phyloP scores from a whole-genome alignment of 108 stramenopile species.

The Fragilaria crotonensis region DNA sequence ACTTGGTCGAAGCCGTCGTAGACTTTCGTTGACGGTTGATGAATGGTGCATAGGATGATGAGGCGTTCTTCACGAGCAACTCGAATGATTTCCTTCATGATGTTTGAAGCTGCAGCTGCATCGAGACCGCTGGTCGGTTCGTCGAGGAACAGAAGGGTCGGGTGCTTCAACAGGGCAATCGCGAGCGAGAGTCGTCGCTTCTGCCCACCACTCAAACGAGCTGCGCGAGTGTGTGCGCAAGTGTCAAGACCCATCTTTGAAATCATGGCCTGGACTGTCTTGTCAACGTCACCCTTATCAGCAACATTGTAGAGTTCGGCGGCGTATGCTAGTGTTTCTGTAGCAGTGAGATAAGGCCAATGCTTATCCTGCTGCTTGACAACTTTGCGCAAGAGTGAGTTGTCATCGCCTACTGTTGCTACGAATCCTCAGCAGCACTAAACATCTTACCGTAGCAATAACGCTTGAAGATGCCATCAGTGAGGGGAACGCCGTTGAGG shows the following conservation, averaged over 20 bases:
- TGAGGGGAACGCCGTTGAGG: slow-evolving; percentile 22
- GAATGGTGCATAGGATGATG: slow-evolving; percentile 47
- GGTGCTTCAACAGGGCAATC: slow-evolving; percentile 85
- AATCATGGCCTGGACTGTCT: slow-evolving; percentile 10
- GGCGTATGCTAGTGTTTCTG: slow-evolving; percentile 18
- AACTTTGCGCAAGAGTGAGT: background rate
- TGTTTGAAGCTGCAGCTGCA: slow-evolving; percentile 16
- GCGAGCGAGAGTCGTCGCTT: slow-evolving; percentile 31
- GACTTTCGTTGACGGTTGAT: slow-evolving; percentile 52
- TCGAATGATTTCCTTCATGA: slow-evolving; percentile 22
- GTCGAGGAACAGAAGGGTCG: slow-evolving; percentile 83
- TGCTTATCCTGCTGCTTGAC: slow-evolving; percentile 22
- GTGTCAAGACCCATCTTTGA: slow-evolving; percentile 26
- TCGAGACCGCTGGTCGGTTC: slow-evolving; percentile 69
- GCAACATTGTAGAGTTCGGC: slow-evolving; percentile 22
- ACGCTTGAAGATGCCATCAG: slow-evolving; percentile 16
- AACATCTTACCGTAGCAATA: slow-evolving; percentile 15
- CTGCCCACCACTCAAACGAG: slow-evolving; percentile 28
- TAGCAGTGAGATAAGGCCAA: slow-evolving; percentile 9
- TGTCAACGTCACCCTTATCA: background rate
- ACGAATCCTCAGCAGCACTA: too few species aligned
- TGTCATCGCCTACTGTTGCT: too few species aligned
- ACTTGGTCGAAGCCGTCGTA: slow-evolving; percentile 47
- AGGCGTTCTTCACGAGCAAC: slow-evolving; percentile 41
- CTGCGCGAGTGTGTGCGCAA: slow-evolving; percentile 21